These are phyloP conservation scores for Mycena haematopus DNA, from an alignment of 768 basidiomycete species.

Conservation along the genomic window DNA sequence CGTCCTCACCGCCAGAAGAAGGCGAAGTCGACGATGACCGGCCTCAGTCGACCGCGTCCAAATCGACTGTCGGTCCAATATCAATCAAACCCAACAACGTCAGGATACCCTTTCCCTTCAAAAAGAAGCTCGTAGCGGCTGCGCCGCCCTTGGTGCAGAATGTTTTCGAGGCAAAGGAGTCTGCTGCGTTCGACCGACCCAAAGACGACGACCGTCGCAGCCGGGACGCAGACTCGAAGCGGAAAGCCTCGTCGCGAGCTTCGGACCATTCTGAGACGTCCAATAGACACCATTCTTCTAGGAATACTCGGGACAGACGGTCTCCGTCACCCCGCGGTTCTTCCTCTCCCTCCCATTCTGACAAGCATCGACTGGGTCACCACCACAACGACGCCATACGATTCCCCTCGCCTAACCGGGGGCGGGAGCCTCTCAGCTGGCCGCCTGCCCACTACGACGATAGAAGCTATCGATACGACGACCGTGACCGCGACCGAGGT, in stretches of 20 bases:
- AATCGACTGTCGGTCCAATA: constrained; percentile 34
- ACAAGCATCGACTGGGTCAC: constrained; percentile 28
- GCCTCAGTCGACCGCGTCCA: constrained; percentile 31
- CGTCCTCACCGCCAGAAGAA: constrained; percentile 76
- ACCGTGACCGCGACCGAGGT: constrained; percentile 23
- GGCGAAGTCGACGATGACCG: constrained; percentile 77
- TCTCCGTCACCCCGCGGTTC: constrained; percentile 17
- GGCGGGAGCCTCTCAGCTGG: constrained; percentile 8
- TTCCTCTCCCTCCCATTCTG: constrained; percentile 17
- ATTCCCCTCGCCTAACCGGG: constrained; percentile 25
- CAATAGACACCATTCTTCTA: constrained; percentile 28
- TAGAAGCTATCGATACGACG: constrained; percentile 15
- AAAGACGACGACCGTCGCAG: constrained; percentile 53
- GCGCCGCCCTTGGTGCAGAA: constrained; percentile 31
- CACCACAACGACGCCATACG: not conserved
- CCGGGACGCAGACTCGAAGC: constrained; percentile 44
- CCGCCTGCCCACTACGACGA: constrained; percentile 7
- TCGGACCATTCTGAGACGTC: constrained; percentile 49
- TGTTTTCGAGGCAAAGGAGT: constrained; percentile 32
- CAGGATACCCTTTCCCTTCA: constrained; percentile 81
- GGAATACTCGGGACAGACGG: constrained; percentile 37
- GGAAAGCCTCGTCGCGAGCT: constrained; percentile 28
- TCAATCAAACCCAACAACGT: constrained; percentile 36
- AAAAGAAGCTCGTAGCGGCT: constrained; percentile 47
- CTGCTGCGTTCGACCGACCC: constrained; percentile 44